Evolutionary conservation across 73 alveolate genomes (phyloP), one percentile per base, ranked within the genome.

Genomic region (Paramecium sexaurelia): DNA sequence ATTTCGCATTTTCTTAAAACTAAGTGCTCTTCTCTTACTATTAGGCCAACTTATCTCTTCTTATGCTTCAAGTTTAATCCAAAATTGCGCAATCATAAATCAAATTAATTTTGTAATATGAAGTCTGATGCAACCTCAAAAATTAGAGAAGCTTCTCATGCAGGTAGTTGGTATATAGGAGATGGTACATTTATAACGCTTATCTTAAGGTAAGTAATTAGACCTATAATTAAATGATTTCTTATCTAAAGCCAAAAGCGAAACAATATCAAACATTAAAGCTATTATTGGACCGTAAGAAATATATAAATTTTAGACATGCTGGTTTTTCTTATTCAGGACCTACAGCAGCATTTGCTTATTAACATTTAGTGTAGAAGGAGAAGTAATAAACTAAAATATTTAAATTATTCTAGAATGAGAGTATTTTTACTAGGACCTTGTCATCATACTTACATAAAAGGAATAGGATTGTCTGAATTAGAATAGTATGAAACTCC

Each of bases 361-460:
- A 96, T 88, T 91, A 92, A 37, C 91, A 96, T 85, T 93, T 98
- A 9, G 85, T 96, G n/a, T 96, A 97, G 55, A 26, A 27, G 7
- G 93, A 88, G 71, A 71, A 71, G 94, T 88, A 51, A 51, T 51
- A 15, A 17, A 51, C 32, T 51, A 0, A 35, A 6, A 8, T 7
- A 22, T 68, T 7, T 36, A 17, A 15, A 88, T 13, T 22, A 88
- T 29, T 41, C 47, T 40, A 94, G 91, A 82, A 39, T 94, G 47
- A 89, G 99, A 88, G 99, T 98, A 24, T 97, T 98, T 87, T 85
- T 98, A 13, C 96, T 98, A 33, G 99, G 99, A 11, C 99, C 99
- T 1, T 97, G 99, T 67, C 99, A 98, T 95, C 99, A 97, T 73
- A 96, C 94, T 35, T 98, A 98, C 95, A 91, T 97, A 45, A 94